phyloP scores from a whole-genome alignment of 345 rosid genomes.

The Citrus glauca region DNA sequence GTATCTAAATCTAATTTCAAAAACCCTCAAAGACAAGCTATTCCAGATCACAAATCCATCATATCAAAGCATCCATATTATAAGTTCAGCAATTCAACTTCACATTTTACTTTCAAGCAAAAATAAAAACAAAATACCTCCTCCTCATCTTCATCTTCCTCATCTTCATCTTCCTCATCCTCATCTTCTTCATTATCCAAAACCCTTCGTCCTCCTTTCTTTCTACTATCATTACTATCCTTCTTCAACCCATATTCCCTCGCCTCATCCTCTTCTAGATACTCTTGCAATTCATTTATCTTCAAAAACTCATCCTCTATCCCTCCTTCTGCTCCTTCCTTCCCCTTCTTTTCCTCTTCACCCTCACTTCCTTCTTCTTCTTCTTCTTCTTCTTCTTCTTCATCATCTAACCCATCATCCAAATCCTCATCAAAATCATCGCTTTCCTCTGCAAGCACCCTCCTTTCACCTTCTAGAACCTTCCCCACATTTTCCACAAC shows the following conservation, averaged over 20 bases:
- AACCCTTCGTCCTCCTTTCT: conserved; percentile 23
- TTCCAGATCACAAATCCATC: neutral
- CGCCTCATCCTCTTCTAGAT: conserved; percentile 73
- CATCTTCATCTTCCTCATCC: conserved; percentile 9
- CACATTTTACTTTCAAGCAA: neutral
- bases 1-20: neutral
- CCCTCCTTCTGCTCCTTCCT: conserved; percentile 31
- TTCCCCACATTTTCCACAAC: neutral
- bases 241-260: conserved; percentile 61
- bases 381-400: neutral
- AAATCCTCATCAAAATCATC: conserved; percentile 35
- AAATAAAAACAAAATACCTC: neutral
- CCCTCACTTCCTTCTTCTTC: conserved; percentile 31
- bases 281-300: conserved; percentile 68
- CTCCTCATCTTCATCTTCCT: conserved; percentile 30
- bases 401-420: conserved; percentile 14
- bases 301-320: conserved; percentile 84
- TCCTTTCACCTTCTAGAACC: conserved; percentile 3
- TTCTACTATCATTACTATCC: conserved; percentile 6
- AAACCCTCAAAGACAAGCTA: neutral
- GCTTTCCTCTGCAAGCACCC: conserved; percentile 32
- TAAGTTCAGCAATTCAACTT: neutral
- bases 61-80: neutral
- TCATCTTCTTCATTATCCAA: conserved; percentile 39
- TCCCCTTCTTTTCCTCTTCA: conserved; percentile 22